These are phyloP conservation scores for Lentinula aciculospora DNA, from an alignment of 768 basidiomycete species.

Conservation along the genomic window DNA sequence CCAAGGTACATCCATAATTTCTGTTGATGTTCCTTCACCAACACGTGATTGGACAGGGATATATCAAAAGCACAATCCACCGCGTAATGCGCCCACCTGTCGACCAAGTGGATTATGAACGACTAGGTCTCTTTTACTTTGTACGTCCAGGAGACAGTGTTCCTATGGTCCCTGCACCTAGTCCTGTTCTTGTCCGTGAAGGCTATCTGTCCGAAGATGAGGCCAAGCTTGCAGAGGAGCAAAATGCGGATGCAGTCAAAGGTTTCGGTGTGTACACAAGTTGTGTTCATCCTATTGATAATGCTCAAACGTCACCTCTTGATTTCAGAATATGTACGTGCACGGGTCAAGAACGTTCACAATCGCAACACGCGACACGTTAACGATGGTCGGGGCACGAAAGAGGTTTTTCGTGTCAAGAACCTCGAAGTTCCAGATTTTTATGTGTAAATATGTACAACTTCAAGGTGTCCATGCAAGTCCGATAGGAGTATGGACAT, in stretches of 20 bases:
- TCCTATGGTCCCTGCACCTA: constrained; percentile 29
- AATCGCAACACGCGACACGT: constrained; percentile 7
- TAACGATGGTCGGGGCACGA: constrained; percentile 6
- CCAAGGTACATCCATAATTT: constrained; percentile 12
- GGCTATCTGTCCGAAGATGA: constrained; percentile 20
- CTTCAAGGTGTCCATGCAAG: too few relatives aligned
- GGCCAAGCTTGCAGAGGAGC: constrained; percentile 1
- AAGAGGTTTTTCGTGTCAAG: constrained; percentile 10
- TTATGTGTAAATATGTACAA: neutral
- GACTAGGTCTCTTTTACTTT: constrained; percentile 45
- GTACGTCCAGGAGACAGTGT: constrained; percentile 32
- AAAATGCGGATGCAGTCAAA: constrained; percentile 11
- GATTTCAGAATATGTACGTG: constrained; percentile 13
- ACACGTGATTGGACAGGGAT: constrained; percentile 20
- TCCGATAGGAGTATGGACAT: too few relatives aligned
- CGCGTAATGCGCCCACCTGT: constrained; percentile 42
- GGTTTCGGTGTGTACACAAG: constrained; percentile 13
- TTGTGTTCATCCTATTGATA: neutral
- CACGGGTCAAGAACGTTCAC: constrained; percentile 14
- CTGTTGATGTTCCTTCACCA: neutral
- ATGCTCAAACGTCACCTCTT: neutral
- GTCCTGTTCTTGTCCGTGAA: constrained; percentile 34
- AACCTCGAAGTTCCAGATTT: constrained; percentile 13
- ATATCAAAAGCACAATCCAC: constrained; percentile 42
- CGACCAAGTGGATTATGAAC: constrained; percentile 34